Evolutionary conservation across 2,329 filamentous ascomycete species (phyloP).

Genomic region (Zasmidium angulare): DNA sequence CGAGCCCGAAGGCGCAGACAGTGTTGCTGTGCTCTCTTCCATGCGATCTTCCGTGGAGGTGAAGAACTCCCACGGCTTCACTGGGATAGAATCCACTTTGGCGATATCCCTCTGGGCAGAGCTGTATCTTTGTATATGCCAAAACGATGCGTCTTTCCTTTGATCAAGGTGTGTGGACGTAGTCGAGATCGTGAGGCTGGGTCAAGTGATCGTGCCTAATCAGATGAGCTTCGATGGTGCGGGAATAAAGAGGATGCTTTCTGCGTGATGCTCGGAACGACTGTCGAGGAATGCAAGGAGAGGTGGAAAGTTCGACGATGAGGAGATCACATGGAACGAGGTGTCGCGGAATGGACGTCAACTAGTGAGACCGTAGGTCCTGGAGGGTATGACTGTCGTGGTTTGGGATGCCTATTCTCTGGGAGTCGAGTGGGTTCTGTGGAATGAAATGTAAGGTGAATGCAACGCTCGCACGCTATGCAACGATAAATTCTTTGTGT

Average conservation of each 20-base stretch:
- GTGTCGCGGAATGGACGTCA: constrained; percentile 19
- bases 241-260: not conserved
- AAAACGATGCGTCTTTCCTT: not conserved
- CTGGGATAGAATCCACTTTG: constrained; percentile 37
- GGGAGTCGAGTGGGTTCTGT: not conserved
- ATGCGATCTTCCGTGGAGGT: constrained; percentile 8
- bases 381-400: constrained; percentile 2
- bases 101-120: constrained; percentile 16
- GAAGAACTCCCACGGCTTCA: constrained; percentile 34
- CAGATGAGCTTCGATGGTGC: not conserved
- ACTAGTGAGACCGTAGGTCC: not conserved
- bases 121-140: constrained; percentile 1
- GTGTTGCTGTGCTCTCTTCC: constrained; percentile 23
- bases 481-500: not conserved
- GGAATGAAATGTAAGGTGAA: constrained; percentile 2
- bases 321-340: constrained; percentile 18
- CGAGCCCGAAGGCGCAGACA: constrained; percentile 17
- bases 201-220: not conserved
- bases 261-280: constrained; percentile 6
- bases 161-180: not conserved
- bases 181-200: not conserved
- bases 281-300: constrained; percentile 8
- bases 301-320: constrained; percentile 1
- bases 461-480: constrained; percentile 16
- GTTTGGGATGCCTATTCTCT: constrained; percentile 16